Base-by-base conservation (phyloP, 768 basidiomycete species). In the Roridomyces roridus region DNA sequence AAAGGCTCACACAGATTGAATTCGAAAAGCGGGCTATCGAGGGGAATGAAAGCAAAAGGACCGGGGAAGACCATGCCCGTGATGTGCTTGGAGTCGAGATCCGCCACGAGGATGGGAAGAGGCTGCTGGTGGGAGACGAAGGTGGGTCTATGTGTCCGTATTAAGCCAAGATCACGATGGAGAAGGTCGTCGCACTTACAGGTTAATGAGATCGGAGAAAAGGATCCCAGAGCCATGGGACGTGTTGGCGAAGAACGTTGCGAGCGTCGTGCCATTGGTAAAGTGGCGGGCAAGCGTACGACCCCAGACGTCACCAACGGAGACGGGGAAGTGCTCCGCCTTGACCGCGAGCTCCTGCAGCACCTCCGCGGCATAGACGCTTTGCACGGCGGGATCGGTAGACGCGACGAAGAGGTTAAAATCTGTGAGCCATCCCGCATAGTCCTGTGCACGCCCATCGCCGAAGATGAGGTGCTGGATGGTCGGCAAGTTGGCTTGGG, bases 401-500 rank as follows among this genome's bases (percentile, higher is more conserved):
- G 56, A 49, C 23, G 20, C 41, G 8, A 45, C 26, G 2, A 37
- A 18, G 3, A 72, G 0, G 36, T 61, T 52, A 25, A 65, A 67
- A 1, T 67, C 43, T 2, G 71, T 59, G 17, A 72, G 64, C 76
- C 75, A 77, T 21, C 74, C 73, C 10, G 68, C 71, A 59, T 71
- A 76, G 20, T 64, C 46, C 26, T 62, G 44, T 28, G 67, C 52
- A 1, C 65, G 42, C 2, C 51, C 62, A 15, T 62, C 55, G 0
- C 66, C 77, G 7, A 79, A 72, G 1, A 70, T 34, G 35, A 80
- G 69, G 12, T 80, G 72, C 25, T 75, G 72, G 0, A 78, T 68
- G 11, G 67, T 70, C 6, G 76, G 74, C 37, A 80, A 74, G 65
- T 76, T 72, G 53, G 76, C 72, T 48, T 80, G 72, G 1, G 67